Evolutionary conservation across 2,329 filamentous ascomycete genomes (phyloP).

Genomic region (Capronia americana): DNA sequence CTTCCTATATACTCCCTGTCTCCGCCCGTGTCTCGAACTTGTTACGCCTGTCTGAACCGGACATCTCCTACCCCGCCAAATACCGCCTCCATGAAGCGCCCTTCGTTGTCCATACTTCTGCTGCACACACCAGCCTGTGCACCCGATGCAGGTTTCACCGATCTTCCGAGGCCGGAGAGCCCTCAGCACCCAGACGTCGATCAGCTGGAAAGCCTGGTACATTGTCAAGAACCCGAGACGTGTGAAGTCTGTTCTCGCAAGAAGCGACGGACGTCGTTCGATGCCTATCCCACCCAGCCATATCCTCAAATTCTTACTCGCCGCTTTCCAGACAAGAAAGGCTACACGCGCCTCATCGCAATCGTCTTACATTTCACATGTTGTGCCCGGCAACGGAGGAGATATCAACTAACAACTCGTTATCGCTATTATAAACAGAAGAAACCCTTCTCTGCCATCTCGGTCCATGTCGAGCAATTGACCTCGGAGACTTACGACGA

Average conservation of each 20-base stretch:
- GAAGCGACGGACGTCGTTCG: constrained; percentile 33
- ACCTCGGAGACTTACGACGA: constrained; percentile 89
- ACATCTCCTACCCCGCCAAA: constrained; percentile 31
- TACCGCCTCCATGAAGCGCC: constrained; percentile 28
- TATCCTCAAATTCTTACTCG: constrained; percentile 25
- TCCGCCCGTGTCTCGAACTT: constrained; percentile 23
- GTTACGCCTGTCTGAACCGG: constrained; percentile 16
- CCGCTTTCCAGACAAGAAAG: constrained; percentile 25
- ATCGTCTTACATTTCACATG: constrained; percentile 36
- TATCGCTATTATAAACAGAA: constrained; percentile 53
- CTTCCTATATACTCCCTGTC: constrained; percentile 16
- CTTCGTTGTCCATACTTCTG: constrained; percentile 35
- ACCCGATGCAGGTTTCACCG: constrained; percentile 38
- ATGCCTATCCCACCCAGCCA: constrained; percentile 33
- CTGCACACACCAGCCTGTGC: constrained; percentile 34
- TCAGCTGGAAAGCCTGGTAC: constrained; percentile 31
- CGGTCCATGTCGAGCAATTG: constrained; percentile 87
- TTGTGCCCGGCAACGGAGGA: constrained; percentile 37
- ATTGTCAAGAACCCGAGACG: constrained; percentile 20
- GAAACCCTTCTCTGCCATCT: constrained; percentile 92
- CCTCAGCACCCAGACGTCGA: constrained; percentile 15
- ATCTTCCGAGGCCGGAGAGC: constrained; percentile 28
- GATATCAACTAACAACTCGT: constrained; percentile 40
- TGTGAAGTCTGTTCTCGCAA: constrained; percentile 36
- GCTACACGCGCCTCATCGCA: constrained; percentile 35